Base-by-base conservation (phyloP, 2,329 filamentous ascomycete species). In the Botrytis elliptica region DNA sequence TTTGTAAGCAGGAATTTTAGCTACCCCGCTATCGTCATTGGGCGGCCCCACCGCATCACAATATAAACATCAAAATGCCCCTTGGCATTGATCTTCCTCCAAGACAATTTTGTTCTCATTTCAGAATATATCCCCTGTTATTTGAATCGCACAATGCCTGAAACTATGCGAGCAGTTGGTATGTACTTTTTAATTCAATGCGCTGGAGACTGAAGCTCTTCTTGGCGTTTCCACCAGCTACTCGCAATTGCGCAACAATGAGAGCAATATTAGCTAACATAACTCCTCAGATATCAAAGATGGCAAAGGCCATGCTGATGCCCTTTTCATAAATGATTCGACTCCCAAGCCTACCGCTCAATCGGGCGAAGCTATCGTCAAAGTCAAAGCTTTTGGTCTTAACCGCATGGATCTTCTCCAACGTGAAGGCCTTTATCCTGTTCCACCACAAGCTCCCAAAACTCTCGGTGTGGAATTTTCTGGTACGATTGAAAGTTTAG, bases 351-450 rank as follows among this genome's bases (percentile, higher is more conserved):
- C 90, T 33, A 80, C 78, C 8, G 81, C 86, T 4, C 80, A 84
- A 12, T 82, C 85, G 7, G 88, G 90, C 72, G 89, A 97, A 83
- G 94, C 92, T n/a, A 87, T 98, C 71, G 89, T 98, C 70, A 91
- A 91, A 79, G 85, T 98, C 78, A 92, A 91, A 81, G 92, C 92
- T 72, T 95, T 95, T 79, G 94, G 94, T 22, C 87, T 98, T 73
- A 98, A 95, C 84, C 91, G 93, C 73, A 94, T 95, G 93, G 93
- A 95, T 82, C 87, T 94, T 33, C 80, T 93, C 66, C 93, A 95
- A 83, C 90, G 93, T 72, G 88, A 91, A 79, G 93, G 93, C 65
- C 81, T 84, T 69, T 95, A 95, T 80, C 91, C 92, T 1, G 79
- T 94, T 8, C 92, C 92, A 1, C 90, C 92, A 0, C 88, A 91